Percentiles rank a stretch among this genome's conserved stretches.
These are phyloP conservation scores for Tolypocladium guangdongense DNA, from an alignment of 2,329 filamentous ascomycete species.

Conservation along the genomic window DNA sequence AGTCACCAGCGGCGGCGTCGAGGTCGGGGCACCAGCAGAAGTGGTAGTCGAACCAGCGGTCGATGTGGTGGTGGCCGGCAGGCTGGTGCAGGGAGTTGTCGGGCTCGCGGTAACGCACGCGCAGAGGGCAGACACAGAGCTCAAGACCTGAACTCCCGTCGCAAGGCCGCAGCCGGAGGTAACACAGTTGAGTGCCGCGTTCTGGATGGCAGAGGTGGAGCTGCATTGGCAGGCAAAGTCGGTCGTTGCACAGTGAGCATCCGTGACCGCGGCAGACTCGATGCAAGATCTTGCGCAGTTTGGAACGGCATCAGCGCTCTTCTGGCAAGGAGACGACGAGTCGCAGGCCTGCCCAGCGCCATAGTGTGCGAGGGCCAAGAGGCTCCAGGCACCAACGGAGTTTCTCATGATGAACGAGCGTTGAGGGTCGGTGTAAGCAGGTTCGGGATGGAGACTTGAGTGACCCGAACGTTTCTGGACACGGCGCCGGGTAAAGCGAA, in stretches of 20 bases:
- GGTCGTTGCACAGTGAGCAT: constrained; percentile 8
- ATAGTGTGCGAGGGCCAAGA: constrained; percentile 10
- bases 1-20: not conserved
- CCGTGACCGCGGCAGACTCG: constrained; percentile 12
- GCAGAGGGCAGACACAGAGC: constrained; percentile 11
- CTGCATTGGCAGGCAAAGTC: constrained; percentile 16
- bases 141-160: constrained; percentile 7
- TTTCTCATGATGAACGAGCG: constrained; percentile 5
- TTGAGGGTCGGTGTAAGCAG: not conserved
- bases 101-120: constrained; percentile 13
- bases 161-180: constrained; percentile 9
- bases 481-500: not conserved
- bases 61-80: not conserved
- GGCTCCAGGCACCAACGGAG: constrained; percentile 3
- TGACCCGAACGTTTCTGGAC: not conserved
- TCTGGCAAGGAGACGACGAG: constrained; percentile 12
- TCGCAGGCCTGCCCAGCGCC: constrained; percentile 9
- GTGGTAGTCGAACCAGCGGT: not conserved
- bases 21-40: not conserved
- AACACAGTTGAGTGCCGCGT: constrained; percentile 11
- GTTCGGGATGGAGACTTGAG: not conserved
- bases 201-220: constrained; percentile 10
- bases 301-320: constrained; percentile 12
- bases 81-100: constrained; percentile 8
- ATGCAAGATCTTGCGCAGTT: constrained; percentile 14